Evolutionary conservation across 1,139 yeast species (phyloP), one percentile per base, ranked within the genome.

Genomic region (Magnusiomyces ingens): DNA sequence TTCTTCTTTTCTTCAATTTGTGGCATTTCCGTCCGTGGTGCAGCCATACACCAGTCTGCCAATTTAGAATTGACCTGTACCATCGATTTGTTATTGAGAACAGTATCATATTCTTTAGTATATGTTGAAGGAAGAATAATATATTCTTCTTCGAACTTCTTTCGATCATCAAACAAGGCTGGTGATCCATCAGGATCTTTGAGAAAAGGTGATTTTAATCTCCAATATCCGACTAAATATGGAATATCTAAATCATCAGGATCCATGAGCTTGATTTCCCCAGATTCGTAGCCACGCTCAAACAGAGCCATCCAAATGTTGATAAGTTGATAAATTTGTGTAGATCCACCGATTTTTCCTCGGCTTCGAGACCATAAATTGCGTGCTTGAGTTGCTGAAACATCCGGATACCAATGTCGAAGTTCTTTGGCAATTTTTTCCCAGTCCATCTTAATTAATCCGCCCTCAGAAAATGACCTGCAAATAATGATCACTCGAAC

Each of bases 281-380:
- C 84, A 22, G 74, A 77, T 41, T 75, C 77, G 38, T 84, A 78
- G 0, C 80, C 80, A 52, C 70, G 70, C 55, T 78, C 58, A 11
- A 86, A 76, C 17, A 83, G 71, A 19, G 70, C 69, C 60, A 84
- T 88, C 78, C 87, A 85, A 2, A 78, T 75, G 49, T 76, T 76
- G 45, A 77, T 74, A 0, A 85, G 84, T 55, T 75, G 74, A 29
- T 69, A 68, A 1, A 84, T 73, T 0, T 80, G 81, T 19, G 75
- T 69, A 0, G 78, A 51, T 0, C 73, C 80, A 1, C 91, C 93
- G 62, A 78, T 71, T 61, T 69, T 72, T 57, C 77, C 78, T 45
- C 88, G 72, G 8, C 82, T 72, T 12, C 74, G 71, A 0, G 82
- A 79, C 95, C 95, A 87, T 56, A 76, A 78, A 48, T 78, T 75